These are phyloP conservation scores for Zychaea mexicana DNA, from an alignment of 371 early-diverging fungal species.

Conservation along the genomic window DNA sequence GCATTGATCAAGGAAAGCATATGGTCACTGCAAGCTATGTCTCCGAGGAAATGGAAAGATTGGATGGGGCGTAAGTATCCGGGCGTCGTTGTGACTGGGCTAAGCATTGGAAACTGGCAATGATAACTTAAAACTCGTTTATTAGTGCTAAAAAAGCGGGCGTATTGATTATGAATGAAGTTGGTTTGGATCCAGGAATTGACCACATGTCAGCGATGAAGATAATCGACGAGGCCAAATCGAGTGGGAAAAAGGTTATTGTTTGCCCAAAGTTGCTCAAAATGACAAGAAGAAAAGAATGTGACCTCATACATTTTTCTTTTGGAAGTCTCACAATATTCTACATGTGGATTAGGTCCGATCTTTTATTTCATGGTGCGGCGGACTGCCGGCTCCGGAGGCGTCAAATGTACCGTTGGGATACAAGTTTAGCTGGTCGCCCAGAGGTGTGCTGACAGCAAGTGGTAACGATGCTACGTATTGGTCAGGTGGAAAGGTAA, in stretches of 20 bases:
- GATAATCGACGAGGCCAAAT: conserved; percentile 87
- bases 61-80: conserved; percentile 63
- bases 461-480: conserved; percentile 83
- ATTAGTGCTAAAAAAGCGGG: conserved; percentile 80
- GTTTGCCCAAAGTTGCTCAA: neutral
- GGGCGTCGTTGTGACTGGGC: too few species aligned
- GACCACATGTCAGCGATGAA: conserved; percentile 98
- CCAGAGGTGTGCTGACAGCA: conserved; percentile 86
- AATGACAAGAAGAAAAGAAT: neutral
- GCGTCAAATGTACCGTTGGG: conserved; percentile 84
- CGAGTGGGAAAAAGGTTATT: conserved; percentile 55
- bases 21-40: conserved; percentile 98
- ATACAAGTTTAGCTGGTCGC: conserved; percentile 92
- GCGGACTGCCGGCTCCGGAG: conserved; percentile 91
- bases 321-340: neutral
- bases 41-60: conserved; percentile 85
- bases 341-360: conserved; percentile 52
- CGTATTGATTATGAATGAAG: conserved; percentile 93
- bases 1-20: conserved; percentile 85
- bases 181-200: conserved; percentile 97
- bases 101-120: neutral
- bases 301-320: too few species aligned
- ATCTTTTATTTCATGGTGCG: conserved; percentile 88
- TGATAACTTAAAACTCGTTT: neutral
- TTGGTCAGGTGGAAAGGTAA: conserved; percentile 70